Conservation (phyloP, 2,329 filamentous ascomycete species). For the Escovopsis sp. region DNA sequence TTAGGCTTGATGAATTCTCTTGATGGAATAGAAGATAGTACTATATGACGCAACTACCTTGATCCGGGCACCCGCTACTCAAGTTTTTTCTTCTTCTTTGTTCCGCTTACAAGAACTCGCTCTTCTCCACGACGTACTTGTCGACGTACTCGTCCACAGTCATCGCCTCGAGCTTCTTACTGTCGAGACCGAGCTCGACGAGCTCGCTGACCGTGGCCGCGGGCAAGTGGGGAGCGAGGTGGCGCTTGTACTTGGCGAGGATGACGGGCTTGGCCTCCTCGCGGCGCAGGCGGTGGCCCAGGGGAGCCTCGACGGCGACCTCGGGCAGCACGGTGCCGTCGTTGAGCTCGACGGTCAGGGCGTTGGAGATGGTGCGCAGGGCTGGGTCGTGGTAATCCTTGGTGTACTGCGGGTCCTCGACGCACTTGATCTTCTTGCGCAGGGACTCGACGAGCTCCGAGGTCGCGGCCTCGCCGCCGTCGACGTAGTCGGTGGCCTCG, state of each 20-base stretch:
- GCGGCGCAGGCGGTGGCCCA: conserved; percentile 79
- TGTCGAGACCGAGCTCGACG: conserved; percentile 63
- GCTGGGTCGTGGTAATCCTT: conserved; percentile 86
- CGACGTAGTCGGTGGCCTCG: conserved; percentile 83
- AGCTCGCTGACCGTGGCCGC: conserved; percentile 68
- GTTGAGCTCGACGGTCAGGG: conserved; percentile 84
- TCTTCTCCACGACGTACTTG: conserved; percentile 52
- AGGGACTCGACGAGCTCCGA: conserved; percentile 82
- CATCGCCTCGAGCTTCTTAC: conserved; percentile 60
- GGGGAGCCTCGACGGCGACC: conserved; percentile 81
- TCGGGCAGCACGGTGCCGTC: conserved; percentile 87
- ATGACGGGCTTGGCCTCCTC: conserved; percentile 98
- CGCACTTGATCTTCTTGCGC: conserved; percentile 84
- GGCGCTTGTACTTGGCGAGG: conserved; percentile 85
- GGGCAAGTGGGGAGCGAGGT: conserved; percentile 71
- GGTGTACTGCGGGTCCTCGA: conserved; percentile 92
- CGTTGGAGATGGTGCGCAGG: conserved; percentile 94
- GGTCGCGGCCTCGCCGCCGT: conserved; percentile 82
- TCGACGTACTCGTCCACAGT: conserved; percentile 90
- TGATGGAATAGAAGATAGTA: neutral
- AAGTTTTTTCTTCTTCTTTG: too few species aligned
- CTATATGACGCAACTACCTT: neutral
- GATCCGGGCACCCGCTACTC: too few species aligned
- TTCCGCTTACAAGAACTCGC: conserved; percentile 33
- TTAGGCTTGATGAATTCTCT: too few species aligned